Evolutionary conservation across 306 rosid genomes (phyloP).

Genomic region (Amphicarpaea edgeworthii): DNA sequence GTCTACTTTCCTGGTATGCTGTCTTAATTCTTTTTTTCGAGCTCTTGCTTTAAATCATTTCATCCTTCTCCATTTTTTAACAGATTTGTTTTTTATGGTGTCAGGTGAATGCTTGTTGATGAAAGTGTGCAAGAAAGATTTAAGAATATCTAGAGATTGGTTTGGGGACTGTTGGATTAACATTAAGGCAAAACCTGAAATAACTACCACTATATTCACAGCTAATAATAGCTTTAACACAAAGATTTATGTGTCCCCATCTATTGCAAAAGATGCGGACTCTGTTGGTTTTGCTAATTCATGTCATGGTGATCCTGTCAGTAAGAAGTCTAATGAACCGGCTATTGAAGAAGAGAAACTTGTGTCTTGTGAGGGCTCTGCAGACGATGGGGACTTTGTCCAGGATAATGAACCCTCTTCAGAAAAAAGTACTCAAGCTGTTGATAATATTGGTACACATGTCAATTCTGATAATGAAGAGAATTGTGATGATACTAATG

Average conservation of each 20-base stretch:
- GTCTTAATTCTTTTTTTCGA: not conserved
- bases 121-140: conserved; percentile 68
- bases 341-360: conserved; percentile 51
- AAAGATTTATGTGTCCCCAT: conserved; percentile 53
- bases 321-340: conserved; percentile 46
- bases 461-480: conserved; percentile 50
- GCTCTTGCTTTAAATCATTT: not conserved
- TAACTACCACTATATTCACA: conserved; percentile 62
- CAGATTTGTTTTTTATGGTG: conserved; percentile 28
- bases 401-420: conserved; percentile 53
- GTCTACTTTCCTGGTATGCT: conserved; percentile 82
- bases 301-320: conserved; percentile 51
- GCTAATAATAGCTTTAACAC: conserved; percentile 50
- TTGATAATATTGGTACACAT: conserved; percentile 49
- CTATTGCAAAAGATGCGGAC: conserved; percentile 51
- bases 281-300: conserved; percentile 53
- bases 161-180: conserved; percentile 78
- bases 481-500: conserved; percentile 50
- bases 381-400: conserved; percentile 49
- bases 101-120: conserved; percentile 80
- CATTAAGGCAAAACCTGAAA: conserved; percentile 67
- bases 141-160: conserved; percentile 93
- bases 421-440: conserved; percentile 47
- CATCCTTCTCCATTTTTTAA: conserved; percentile 6
- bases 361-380: conserved; percentile 47